Evolutionary conservation across 495 filamentous ascomycete species (phyloP).

Genomic region (Aspergillus sclerotiicarbonarius): DNA sequence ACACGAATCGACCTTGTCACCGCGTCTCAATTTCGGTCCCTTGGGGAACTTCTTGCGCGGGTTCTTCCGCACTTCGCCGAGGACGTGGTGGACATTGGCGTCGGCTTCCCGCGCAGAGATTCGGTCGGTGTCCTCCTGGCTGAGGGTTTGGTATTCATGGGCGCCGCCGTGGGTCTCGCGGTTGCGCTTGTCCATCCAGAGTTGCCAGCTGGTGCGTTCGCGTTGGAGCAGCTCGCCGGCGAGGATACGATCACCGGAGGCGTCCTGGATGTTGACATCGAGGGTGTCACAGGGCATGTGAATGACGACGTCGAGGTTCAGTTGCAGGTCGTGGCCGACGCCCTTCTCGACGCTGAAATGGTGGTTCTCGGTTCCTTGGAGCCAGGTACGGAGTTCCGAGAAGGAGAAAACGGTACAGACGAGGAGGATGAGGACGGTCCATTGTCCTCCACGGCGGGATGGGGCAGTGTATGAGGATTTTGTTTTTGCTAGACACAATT

Average conservation of each 20-base stretch:
- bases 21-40: conserved; percentile 64
- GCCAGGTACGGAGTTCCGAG: conserved; percentile 79
- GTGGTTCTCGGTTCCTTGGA: conserved; percentile 75
- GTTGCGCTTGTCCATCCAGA: conserved; percentile 77
- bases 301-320: conserved; percentile 95
- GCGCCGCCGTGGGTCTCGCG: conserved; percentile 58
- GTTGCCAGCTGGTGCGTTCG: conserved; percentile 74
- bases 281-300: conserved; percentile 84
- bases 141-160: conserved; percentile 53
- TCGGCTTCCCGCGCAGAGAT: conserved; percentile 49
- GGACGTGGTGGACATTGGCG: conserved; percentile 51
- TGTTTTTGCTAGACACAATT: conserved; percentile 69
- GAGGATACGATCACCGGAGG: conserved; percentile 83
- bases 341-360: conserved; percentile 94
- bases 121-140: conserved; percentile 43
- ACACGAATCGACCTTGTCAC: conserved; percentile 60
- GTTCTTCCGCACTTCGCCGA: conserved; percentile 42
- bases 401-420: conserved; percentile 70
- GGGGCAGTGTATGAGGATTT: conserved; percentile 87
- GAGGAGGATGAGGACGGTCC: conserved; percentile 79
- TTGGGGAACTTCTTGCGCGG: conserved; percentile 58
- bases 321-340: conserved; percentile 79
- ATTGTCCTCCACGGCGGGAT: conserved; percentile 82
- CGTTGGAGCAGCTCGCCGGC: conserved; percentile 70
- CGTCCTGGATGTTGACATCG: conserved; percentile 97